Evolutionary conservation across 768 basidiomycete species (phyloP).

Genomic region (Amyloporia xantha): DNA sequence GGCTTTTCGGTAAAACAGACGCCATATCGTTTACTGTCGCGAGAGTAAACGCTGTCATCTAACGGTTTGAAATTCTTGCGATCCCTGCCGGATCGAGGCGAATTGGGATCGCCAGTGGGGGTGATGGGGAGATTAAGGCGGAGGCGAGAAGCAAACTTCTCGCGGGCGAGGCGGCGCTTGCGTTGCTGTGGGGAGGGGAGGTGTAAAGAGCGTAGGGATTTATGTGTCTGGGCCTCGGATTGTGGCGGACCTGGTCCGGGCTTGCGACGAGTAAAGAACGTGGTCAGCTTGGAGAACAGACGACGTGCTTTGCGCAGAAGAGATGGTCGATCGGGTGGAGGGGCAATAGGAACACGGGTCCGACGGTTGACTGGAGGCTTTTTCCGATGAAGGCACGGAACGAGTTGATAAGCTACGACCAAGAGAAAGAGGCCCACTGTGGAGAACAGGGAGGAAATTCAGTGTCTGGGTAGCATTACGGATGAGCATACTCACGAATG

Average conservation of each 20-base stretch:
- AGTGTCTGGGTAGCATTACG: background rate
- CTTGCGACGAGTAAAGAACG: background rate
- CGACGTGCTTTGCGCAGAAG: background rate
- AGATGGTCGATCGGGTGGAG: constrained; percentile 6
- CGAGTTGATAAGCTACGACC: constrained; percentile 14
- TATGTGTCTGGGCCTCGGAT: constrained; percentile 4
- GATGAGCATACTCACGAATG: constrained; percentile 8
- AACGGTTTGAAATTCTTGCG: constrained; percentile 8
- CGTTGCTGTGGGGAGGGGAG: constrained; percentile 2
- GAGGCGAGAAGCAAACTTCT: constrained; percentile 8
- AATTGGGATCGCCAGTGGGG: constrained; percentile 4
- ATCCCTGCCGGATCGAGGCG: constrained; percentile 4
- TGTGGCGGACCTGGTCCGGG: background rate
- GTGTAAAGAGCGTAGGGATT: background rate
- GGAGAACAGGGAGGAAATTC: background rate
- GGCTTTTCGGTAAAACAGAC: constrained; percentile 9
- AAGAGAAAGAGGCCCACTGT: constrained; percentile 15
- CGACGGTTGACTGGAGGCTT: background rate
- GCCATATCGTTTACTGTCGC: constrained; percentile 2
- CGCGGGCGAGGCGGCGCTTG: constrained; percentile 9
- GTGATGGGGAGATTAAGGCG: constrained; percentile 15
- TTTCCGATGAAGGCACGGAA: constrained; percentile 9
- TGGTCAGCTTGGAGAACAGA: background rate
- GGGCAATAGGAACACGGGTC: background rate
- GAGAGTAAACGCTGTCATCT: constrained; percentile 7